A percentile compares a stretch with the other conserved stretches of the same genome.
Conservation (phyloP, 257 asterid genomes). For the Solanum neorickii region DNA sequence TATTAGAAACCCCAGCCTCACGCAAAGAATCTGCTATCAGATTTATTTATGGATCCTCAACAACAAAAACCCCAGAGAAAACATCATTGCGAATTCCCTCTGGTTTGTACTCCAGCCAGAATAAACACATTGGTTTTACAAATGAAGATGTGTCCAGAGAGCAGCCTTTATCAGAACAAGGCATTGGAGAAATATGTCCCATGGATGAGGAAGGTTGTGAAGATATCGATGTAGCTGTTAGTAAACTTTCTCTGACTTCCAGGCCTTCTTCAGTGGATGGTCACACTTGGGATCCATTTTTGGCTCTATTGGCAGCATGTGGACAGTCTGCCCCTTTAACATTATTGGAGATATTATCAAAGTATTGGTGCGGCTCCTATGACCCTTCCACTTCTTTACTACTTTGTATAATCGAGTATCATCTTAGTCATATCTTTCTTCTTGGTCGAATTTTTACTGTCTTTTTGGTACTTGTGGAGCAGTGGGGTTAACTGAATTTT, state of each 20-base stretch:
- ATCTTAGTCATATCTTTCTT: neutral
- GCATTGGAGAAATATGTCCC: neutral
- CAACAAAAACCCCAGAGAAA: constrained; percentile 19
- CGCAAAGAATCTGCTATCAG: constrained; percentile 15
- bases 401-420: neutral
- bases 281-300: constrained; percentile 51
- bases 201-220: constrained; percentile 26
- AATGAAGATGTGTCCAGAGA: constrained; percentile 20
- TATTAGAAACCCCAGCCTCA: constrained; percentile 54
- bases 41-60: constrained; percentile 16
- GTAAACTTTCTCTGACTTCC: constrained; percentile 64
- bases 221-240: constrained; percentile 50
- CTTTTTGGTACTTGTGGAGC: neutral
- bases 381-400: neutral
- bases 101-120: constrained; percentile 22
- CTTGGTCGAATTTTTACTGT: neutral
- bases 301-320: constrained; percentile 80
- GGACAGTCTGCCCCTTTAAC: constrained; percentile 71
- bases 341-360: constrained; percentile 35
- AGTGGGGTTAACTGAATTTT: neutral
- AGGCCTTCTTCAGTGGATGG: constrained; percentile 38
- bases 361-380: constrained; percentile 50
- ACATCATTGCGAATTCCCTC: constrained; percentile 15
- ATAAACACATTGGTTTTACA: constrained; percentile 22
- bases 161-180: neutral